Base-by-base conservation (phyloP, 371 early-diverging fungal genomes). In the Mucor circinelloides region DNA sequence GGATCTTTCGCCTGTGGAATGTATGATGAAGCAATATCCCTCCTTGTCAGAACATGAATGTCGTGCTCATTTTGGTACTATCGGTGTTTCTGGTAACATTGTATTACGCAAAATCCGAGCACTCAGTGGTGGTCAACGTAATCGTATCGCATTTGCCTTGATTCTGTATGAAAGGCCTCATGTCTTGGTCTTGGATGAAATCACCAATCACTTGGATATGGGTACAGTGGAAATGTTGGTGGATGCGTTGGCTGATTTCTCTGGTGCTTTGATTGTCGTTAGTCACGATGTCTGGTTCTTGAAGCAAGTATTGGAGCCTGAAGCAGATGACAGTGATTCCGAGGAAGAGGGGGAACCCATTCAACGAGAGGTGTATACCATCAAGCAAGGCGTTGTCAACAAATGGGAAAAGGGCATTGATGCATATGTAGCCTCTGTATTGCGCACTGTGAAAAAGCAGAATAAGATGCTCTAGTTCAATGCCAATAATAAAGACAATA, bases 141-240 rank as follows among this genome's bases (percentile, higher is more conserved):
- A 87, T 28, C 76, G 94, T 38, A 84, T 95, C 3, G 89, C 88
- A 2, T 77, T 95, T 56, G 93, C 92, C n/a, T 50, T 86, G 25
- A 78, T 86, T 50, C 73, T 89, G n/a, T 87, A 76, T 38, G 82
- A 82, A 1, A 74, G 76, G 23, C 91, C 95, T 7, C 91, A 96
- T 70, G 81, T 96, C 9, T 73, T 96, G 31, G 78, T 94, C 36
- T 80, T 94, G 25, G 95, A 95, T 75, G 95, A 95, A 81, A 91
- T 92, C 50, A 93, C 93, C 23, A 96, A 94, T 71, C 93, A 92
- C 66, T 74, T 89, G 69, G 92, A 93, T 81, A 89, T 93, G 86
- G 88, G 87, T 19, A 88, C 89, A 8, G 87, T 91, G 10, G 89
- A 91, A 38, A 83, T 84, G 7, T 62, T 93, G 15, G 80, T 85